A percentile compares a stretch with the other conserved stretches of the same genome.
Conservation (phyloP, 352 stramenopile genomes). For the Pythium dissotocum region DNA sequence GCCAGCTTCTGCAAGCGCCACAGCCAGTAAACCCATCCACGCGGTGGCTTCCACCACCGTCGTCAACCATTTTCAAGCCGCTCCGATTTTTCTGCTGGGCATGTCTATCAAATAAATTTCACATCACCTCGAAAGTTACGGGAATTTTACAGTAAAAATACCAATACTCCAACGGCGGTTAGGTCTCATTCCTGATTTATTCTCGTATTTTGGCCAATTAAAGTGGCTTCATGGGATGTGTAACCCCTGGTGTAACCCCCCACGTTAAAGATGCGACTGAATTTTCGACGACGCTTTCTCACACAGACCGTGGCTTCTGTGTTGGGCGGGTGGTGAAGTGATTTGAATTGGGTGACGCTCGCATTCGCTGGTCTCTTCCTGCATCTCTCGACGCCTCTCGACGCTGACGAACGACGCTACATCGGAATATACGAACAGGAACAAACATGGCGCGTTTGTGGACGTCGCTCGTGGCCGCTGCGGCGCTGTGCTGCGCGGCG, state of each 20-base stretch:
- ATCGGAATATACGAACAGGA: neutral
- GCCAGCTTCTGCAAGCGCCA: slow-evolving; percentile 61
- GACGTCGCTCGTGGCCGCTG: slow-evolving; percentile 15
- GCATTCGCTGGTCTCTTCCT: neutral
- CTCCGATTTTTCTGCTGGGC: neutral
- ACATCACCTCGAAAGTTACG: neutral
- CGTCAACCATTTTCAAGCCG: slow-evolving; percentile 9
- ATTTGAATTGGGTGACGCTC: slow-evolving; percentile 1
- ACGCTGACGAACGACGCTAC: neutral
- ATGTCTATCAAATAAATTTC: neutral
- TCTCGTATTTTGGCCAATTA: slow-evolving; percentile 23
- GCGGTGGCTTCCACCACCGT: neutral
- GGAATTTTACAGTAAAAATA: neutral
- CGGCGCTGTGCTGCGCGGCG: slow-evolving; percentile 7
- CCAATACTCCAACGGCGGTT: neutral
- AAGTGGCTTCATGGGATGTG: neutral
- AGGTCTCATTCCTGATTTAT: slow-evolving; percentile 23
- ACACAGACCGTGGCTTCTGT: neutral
- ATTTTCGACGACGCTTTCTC: slow-evolving; percentile 5
- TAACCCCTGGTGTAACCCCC: slow-evolving; percentile 15
- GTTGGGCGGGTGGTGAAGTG: neutral
- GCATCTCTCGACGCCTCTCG: neutral
- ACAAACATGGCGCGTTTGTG: slow-evolving; percentile 10
- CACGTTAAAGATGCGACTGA: neutral
- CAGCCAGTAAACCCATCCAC: slow-evolving; percentile 18